Conservation (phyloP, 371 early-diverging fungal species). For the Syncephalastrum contaminatum region DNA sequence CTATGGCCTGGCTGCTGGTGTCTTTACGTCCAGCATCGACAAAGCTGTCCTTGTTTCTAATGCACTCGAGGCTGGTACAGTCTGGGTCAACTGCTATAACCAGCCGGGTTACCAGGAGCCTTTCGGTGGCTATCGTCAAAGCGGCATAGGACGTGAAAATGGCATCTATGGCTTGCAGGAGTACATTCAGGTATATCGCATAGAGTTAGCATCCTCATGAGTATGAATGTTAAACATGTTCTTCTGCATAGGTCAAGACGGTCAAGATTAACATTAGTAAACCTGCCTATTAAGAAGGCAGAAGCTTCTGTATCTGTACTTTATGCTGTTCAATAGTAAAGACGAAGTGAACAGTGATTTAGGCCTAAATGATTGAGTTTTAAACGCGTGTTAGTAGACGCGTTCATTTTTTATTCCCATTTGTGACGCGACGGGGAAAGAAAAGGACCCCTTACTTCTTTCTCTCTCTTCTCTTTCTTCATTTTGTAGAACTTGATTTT, state of each 20-base stretch:
- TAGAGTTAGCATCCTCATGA: not conserved
- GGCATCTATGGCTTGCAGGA: slow-evolving; percentile 74
- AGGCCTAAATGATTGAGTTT: no score
- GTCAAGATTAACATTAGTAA: slow-evolving; percentile 28
- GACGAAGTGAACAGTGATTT: no score
- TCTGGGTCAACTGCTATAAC: slow-evolving; percentile 20
- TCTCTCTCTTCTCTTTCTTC: no score
- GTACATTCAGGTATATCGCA: slow-evolving; percentile 42
- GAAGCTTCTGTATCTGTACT: no score
- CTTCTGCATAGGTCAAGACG: slow-evolving; percentile 11
- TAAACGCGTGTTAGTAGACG: no score
- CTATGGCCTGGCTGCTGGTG: slow-evolving; percentile 82
- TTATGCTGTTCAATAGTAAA: no score
- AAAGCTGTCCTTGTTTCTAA: slow-evolving; percentile 69
- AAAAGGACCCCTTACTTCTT: no score
- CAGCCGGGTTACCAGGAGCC: slow-evolving; percentile 55
- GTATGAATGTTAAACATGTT: not conserved
- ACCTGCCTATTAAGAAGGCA: no score
- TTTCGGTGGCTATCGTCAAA: slow-evolving; percentile 87
- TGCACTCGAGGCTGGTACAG: slow-evolving; percentile 19
- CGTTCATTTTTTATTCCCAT: no score
- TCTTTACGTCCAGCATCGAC: slow-evolving; percentile 72
- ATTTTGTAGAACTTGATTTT: no score
- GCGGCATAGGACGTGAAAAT: slow-evolving; percentile 80
- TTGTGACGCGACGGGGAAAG: no score